Percentiles rank a stretch among this genome's conserved stretches.
Evolutionary conservation across 176 grass and related monocot genomes (phyloP).

Genomic region (Paspalum notatum): DNA sequence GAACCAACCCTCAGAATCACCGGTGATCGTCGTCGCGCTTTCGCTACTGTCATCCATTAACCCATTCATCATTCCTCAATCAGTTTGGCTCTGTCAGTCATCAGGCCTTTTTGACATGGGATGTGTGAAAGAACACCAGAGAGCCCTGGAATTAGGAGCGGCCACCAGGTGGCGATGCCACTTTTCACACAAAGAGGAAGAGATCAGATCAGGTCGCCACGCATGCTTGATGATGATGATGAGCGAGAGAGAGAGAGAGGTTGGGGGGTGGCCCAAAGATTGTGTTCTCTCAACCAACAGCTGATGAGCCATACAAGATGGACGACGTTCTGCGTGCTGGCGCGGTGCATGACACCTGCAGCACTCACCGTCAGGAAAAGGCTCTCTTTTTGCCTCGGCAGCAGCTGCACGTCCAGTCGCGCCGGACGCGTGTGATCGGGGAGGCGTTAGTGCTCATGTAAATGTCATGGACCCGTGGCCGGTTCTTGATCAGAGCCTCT

Average conservation of each 20-base stretch:
- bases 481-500: background rate
- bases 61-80: slow-evolving; percentile 30
- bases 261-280: slow-evolving; percentile 36
- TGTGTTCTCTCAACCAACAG: slow-evolving; percentile 43
- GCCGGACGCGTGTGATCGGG: slow-evolving; percentile 46
- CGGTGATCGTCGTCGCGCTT: background rate
- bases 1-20: background rate
- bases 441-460: slow-evolving; percentile 58
- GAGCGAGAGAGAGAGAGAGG: background rate
- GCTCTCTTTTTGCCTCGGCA: slow-evolving; percentile 32
- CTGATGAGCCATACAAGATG: slow-evolving; percentile 18
- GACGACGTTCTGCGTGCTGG: background rate
- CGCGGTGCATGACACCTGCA: slow-evolving; percentile 22
- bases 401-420: slow-evolving; percentile 28
- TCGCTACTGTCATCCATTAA: slow-evolving; percentile 15
- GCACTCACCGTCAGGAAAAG: slow-evolving; percentile 5
- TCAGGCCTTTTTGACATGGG: slow-evolving; percentile 38
- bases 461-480: slow-evolving; percentile 41
- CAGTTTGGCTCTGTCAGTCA: background rate
- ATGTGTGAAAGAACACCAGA: slow-evolving; percentile 40
- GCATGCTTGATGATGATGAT: background rate
- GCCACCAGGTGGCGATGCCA: slow-evolving; percentile 30
- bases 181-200: slow-evolving; percentile 40
- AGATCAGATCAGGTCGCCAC: slow-evolving; percentile 8
- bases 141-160: background rate